Evolutionary conservation across 345 rosid species (phyloP), one percentile per base, ranked within the genome.

Genomic region (Kandelia obovata): DNA sequence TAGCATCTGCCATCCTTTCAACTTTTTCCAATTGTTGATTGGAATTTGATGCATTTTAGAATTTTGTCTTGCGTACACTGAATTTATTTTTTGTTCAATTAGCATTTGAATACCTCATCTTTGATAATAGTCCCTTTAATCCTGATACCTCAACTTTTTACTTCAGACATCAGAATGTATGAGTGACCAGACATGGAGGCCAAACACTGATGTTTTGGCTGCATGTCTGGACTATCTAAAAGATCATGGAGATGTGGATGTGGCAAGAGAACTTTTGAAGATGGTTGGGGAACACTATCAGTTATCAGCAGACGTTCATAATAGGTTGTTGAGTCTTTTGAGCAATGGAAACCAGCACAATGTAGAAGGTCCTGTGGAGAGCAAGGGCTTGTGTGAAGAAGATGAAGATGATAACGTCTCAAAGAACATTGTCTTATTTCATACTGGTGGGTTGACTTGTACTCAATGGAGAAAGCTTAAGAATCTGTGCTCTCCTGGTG

Each of bases 141-240:
- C 37, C 37, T 34, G 37, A 34, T 34, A 1, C 37, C 37, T 34
- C 37, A 7, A 34, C 9, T 7, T 34, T 34, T 34, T 34, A 34
- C 9, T 1, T 34, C 7, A 34, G 37, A 34, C 7, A 34, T 34
- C 9, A 7, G 37, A 34, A 34, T 34, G 37, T 34, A 34, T 7
- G 37, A 34, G 37, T 34, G 37, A 34, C 60, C 59, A 34, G 15
- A 66, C 62, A 28, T 43, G 72, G 68, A 72, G 64, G 34, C 83
- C 83, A 6, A 30, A 53, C 8, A 67, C 28, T 39, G 17, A 8
- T 10, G 64, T 61, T 26, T 46, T 70, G 49, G 47, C 11, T 5
- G 39, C 80, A n/a, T 79, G 80, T 67, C 65, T 79, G 15, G 19
- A 26, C 51, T 70, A 72, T 57, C 58, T 79, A 75, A 66, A 65